A percentile compares a stretch with the other conserved stretches of the same genome.
Evolutionary conservation across 2,329 filamentous ascomycete genomes (phyloP).

Genomic region (Sphaceloma murrayae): DNA sequence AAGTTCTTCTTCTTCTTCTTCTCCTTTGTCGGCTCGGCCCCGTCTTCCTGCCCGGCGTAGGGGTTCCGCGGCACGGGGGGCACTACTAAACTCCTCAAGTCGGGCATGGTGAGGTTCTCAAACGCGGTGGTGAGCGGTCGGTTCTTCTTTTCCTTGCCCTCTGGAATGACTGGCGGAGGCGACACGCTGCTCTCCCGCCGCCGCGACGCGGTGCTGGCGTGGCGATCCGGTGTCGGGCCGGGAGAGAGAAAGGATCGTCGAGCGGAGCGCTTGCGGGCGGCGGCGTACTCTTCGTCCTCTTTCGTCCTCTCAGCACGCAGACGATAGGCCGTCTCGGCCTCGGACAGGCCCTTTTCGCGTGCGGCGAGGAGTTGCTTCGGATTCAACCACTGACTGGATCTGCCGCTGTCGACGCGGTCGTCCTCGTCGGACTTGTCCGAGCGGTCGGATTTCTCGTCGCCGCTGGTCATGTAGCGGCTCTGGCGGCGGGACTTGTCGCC

Average conservation of each 20-base stretch:
- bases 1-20: neutral
- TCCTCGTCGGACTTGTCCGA: slow-evolving; percentile 8
- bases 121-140: slow-evolving; percentile 19
- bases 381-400: slow-evolving; percentile 5
- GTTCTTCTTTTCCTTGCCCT: neutral
- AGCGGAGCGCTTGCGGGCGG: slow-evolving; percentile 4
- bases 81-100: slow-evolving; percentile 3
- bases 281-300: slow-evolving; percentile 2
- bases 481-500: neutral
- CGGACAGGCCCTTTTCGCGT: slow-evolving; percentile 8
- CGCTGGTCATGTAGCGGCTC: slow-evolving; percentile 11
- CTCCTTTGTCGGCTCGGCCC: neutral
- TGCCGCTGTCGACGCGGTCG: slow-evolving; percentile 1
- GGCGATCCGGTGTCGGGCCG: no score
- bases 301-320: neutral
- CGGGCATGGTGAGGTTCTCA: slow-evolving; percentile 18
- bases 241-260: slow-evolving; percentile 16
- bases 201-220: no score
- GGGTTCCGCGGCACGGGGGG: slow-evolving; percentile 4
- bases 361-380: slow-evolving; percentile 13
- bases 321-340: slow-evolving; percentile 2
- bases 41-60: neutral
- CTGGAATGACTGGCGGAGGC: slow-evolving; percentile 6
- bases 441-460: slow-evolving; percentile 9
- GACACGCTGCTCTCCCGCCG: no score